phyloP scores from a whole-genome alignment of 805 yeast genomes.

The Metschnikowia colocasiae region DNA sequence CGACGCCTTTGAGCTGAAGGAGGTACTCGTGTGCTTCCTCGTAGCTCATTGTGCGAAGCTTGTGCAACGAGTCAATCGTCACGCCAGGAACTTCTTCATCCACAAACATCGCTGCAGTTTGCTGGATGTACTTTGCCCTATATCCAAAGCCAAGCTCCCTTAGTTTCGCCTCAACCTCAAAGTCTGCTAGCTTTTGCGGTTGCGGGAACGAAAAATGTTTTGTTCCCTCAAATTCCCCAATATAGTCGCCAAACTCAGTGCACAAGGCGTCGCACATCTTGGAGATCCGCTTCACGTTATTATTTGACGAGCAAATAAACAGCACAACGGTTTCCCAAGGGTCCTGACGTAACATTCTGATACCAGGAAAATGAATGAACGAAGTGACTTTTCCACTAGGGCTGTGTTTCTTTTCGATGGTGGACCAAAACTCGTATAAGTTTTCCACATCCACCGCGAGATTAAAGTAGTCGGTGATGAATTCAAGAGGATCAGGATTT shows the following conservation, averaged over 20 bases:
- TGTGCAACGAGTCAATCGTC: slow-evolving; percentile 33
- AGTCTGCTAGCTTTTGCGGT: slow-evolving; percentile 46
- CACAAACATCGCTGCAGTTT: slow-evolving; percentile 61
- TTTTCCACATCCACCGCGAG: slow-evolving; percentile 50
- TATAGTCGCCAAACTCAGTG: slow-evolving; percentile 57
- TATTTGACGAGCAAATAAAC: slow-evolving; percentile 93
- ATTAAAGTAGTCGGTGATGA: slow-evolving; percentile 68
- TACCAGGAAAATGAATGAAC: slow-evolving; percentile 52
- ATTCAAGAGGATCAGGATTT: slow-evolving; percentile 30
- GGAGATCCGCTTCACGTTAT: slow-evolving; percentile 89
- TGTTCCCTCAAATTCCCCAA: slow-evolving; percentile 52
- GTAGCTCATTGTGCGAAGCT: slow-evolving; percentile 45
- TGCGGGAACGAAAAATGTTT: slow-evolving; percentile 72
- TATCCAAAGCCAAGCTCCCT: slow-evolving; percentile 75
- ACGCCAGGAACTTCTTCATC: slow-evolving; percentile 36
- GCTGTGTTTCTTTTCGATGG: slow-evolving; percentile 48
- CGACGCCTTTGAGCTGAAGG: slow-evolving; percentile 77
- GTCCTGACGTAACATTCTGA: slow-evolving; percentile 84
- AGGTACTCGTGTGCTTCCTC: slow-evolving; percentile 56
- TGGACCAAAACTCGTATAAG: slow-evolving; percentile 61
- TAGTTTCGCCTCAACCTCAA: slow-evolving; percentile 37
- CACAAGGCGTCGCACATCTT: slow-evolving; percentile 86
- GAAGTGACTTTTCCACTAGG: slow-evolving; percentile 29
- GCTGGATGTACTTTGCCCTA: slow-evolving; percentile 81
- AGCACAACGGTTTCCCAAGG: slow-evolving; percentile 95